phyloP scores from a whole-genome alignment of 257 asterid species.

The Ballota nigra region DNA sequence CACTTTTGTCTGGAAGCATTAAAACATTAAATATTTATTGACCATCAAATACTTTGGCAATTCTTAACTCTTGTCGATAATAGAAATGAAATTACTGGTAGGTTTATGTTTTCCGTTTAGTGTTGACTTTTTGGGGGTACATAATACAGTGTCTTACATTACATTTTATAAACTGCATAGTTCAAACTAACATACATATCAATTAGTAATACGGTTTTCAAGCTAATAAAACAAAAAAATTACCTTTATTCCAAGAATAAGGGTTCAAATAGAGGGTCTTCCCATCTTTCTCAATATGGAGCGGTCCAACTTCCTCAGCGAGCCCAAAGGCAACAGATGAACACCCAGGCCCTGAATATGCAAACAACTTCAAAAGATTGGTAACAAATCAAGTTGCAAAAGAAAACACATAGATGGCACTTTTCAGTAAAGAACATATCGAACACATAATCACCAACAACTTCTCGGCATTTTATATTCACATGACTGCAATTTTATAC shows the following conservation, averaged over 20 bases:
- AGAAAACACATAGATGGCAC: background rate
- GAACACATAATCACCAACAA: background rate
- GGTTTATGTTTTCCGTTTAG: background rate
- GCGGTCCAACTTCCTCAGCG: conserved; percentile 95
- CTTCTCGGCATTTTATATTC: background rate
- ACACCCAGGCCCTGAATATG: conserved; percentile 88
- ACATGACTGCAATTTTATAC: background rate
- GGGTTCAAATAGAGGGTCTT: conserved; percentile 80
- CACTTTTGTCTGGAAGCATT: background rate
- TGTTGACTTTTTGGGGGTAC: background rate
- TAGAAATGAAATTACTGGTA: background rate
- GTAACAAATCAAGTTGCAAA: background rate
- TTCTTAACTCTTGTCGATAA: background rate
- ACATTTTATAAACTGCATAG: background rate
- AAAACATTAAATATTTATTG: background rate
- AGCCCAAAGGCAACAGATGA: conserved; percentile 91
- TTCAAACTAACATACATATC: conserved; percentile 7
- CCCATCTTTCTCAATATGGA: conserved; percentile 93
- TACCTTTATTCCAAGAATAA: conserved; percentile 93
- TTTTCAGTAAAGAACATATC: background rate
- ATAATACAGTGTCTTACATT: background rate
- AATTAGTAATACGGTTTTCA: background rate
- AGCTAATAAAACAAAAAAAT: conserved; percentile 7
- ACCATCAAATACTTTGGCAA: background rate
- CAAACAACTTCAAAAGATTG: background rate